Evolutionary conservation across 2,329 filamentous ascomycete genomes (phyloP).

Genomic region (Blastomyces parvus): DNA sequence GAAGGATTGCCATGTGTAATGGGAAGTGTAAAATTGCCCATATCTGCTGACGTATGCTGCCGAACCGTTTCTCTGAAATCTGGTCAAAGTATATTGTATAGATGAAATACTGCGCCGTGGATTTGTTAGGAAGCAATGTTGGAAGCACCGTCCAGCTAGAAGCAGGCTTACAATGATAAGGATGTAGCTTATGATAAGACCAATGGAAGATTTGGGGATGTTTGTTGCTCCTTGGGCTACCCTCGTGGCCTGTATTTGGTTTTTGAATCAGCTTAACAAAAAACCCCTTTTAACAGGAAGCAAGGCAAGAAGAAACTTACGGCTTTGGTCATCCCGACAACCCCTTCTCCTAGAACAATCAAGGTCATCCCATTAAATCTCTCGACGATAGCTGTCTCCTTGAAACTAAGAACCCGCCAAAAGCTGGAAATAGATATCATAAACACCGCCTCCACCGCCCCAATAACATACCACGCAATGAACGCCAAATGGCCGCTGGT

Average conservation of each 20-base stretch:
- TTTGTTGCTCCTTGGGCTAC: constrained; percentile 12
- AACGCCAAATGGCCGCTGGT: constrained; percentile 19
- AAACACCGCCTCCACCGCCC: constrained; percentile 39
- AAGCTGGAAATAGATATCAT: constrained; percentile 43
- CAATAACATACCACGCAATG: constrained; percentile 44
- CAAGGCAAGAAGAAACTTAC: constrained; percentile 8
- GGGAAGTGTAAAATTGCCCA: constrained; percentile 48
- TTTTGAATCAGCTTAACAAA: not conserved
- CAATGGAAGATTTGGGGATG: constrained; percentile 12
- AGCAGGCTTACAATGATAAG: constrained; percentile 13
- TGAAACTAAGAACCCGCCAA: constrained; percentile 48
- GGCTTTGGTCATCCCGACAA: constrained; percentile 33
- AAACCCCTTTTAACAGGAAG: not conserved
- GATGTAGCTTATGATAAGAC: constrained; percentile 14
- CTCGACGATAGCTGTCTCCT: constrained; percentile 50
- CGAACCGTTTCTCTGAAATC: constrained; percentile 40
- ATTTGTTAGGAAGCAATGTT: not conserved
- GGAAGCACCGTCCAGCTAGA: not conserved
- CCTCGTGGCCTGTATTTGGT: constrained; percentile 11
- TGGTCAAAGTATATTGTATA: constrained; percentile 53
- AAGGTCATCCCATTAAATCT: constrained; percentile 50
- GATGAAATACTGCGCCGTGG: constrained; percentile 39
- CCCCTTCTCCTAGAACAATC: constrained; percentile 53
- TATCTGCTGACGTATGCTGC: constrained; percentile 48
- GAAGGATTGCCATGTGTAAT: constrained; percentile 53